Conservation (phyloP, 768 basidiomycete species). For the Lenzites betulinus region DNA sequence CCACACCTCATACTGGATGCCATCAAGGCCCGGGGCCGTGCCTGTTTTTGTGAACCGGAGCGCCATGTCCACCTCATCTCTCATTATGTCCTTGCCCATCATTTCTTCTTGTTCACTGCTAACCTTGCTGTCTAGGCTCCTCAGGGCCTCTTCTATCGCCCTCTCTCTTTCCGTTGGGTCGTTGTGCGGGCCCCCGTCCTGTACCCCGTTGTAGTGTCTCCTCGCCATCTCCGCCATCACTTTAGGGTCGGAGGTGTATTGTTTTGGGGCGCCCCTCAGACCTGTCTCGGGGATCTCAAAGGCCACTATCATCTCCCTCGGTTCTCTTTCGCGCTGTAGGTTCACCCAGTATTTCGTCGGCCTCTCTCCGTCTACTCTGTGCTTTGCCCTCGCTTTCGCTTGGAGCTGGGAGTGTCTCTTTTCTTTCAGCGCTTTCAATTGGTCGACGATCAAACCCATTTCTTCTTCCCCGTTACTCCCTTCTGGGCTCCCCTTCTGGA, state of each 20-base stretch:
- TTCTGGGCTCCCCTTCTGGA: neutral
- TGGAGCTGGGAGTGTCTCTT: neutral
- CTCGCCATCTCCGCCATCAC: conserved; percentile 1
- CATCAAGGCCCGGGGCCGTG: neutral
- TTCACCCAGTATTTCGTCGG: conserved; percentile 6
- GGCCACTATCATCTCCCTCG: neutral
- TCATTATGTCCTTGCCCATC: neutral
- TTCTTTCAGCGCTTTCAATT: too few relatives aligned
- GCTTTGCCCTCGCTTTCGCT: neutral
- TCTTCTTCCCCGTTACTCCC: too few relatives aligned
- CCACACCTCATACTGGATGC: conserved; percentile 1
- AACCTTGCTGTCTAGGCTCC: neutral
- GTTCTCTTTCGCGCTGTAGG: neutral
- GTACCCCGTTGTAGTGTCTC: neutral
- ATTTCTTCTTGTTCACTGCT: neutral
- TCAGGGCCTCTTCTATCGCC: neutral
- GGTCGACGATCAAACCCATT: neutral
- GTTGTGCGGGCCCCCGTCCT: neutral
- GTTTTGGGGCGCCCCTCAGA: neutral
- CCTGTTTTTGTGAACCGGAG: neutral
- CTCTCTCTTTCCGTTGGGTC: neutral
- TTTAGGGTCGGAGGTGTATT: neutral
- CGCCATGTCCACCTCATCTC: neutral
- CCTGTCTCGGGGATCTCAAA: neutral
- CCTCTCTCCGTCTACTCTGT: neutral